phyloP scores from a whole-genome alignment of 2,329 filamentous ascomycete genomes.

The Coleophoma eucalyptorum region DNA sequence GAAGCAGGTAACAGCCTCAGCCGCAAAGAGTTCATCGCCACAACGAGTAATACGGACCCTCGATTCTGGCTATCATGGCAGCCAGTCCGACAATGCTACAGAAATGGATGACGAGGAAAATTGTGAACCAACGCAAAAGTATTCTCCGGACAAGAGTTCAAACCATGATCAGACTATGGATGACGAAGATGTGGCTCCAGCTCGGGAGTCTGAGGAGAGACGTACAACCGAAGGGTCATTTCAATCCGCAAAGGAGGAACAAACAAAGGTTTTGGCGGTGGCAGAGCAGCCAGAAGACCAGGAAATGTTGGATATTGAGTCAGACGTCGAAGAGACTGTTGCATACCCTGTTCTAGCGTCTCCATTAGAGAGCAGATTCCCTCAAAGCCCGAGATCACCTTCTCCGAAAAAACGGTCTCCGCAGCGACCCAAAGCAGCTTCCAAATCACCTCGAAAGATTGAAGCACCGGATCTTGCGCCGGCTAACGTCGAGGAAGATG shows the following conservation, averaged over 20 bases:
- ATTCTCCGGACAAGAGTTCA: constrained; percentile 6
- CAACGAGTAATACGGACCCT: constrained; percentile 29
- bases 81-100: constrained; percentile 36
- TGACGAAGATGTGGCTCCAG: constrained; percentile 8
- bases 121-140: constrained; percentile 4
- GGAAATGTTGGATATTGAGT: constrained; percentile 1
- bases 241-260: constrained; percentile 41
- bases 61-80: constrained; percentile 73
- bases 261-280: constrained; percentile 24
- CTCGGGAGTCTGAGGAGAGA: constrained; percentile 17
- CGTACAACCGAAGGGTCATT: constrained; percentile 30
- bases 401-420: background rate
- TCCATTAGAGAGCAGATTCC: constrained; percentile 13
- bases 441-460: constrained; percentile 4
- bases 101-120: constrained; percentile 8
- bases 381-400: constrained; percentile 6
- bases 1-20: constrained; percentile 6
- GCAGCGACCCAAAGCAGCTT: background rate
- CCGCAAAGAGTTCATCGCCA: constrained; percentile 10
- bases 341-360: constrained; percentile 20
- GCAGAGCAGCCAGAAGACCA: constrained; percentile 5
- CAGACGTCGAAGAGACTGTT: constrained; percentile 5
- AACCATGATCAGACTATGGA: constrained; percentile 4
- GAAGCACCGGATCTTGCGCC: background rate
- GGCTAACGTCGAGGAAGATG: background rate